Percentiles rank a stretch among this genome's conserved stretches.
phyloP scores from a whole-genome alignment of 192 early-diverging fungal species.

The Allomyces arbusculus region DNA sequence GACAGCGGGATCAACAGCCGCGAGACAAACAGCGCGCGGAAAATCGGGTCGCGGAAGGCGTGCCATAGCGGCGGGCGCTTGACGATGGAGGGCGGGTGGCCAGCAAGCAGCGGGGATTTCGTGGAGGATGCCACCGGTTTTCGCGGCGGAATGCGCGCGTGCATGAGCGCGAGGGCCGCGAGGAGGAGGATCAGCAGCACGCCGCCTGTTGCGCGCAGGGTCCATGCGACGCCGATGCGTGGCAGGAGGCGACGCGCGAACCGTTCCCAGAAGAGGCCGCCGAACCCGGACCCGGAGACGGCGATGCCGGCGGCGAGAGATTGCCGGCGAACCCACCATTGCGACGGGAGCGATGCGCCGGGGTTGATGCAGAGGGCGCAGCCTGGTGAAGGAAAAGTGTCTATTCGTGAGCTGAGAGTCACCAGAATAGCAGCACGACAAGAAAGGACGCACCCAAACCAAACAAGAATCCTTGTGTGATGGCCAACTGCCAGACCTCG shows the following conservation, averaged over 20 bases:
- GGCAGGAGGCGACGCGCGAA: constrained; percentile 32
- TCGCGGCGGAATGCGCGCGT: background rate
- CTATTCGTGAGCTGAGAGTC: too few species aligned
- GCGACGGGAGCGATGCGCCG: constrained; percentile 25
- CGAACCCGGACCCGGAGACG: constrained; percentile 45
- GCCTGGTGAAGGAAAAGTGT: constrained; percentile 6
- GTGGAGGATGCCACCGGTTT: background rate
- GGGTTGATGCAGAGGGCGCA: constrained; percentile 26
- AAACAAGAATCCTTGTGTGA: constrained; percentile 20
- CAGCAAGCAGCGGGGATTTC: background rate
- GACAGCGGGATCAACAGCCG: background rate
- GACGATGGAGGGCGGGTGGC: too few species aligned
- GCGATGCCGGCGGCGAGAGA: constrained; percentile 32
- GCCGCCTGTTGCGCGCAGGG: constrained; percentile 34
- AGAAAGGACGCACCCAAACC: constrained; percentile 17
- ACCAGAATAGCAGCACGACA: too few species aligned
- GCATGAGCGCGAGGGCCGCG: background rate
- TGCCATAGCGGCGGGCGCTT: background rate
- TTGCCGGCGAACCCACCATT: constrained; percentile 32
- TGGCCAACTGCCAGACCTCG: constrained; percentile 16
- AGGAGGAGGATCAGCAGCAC: constrained; percentile 5
- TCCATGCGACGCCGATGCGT: constrained; percentile 29
- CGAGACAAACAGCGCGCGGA: background rate
- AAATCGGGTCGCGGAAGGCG: background rate
- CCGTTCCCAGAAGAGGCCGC: constrained; percentile 41